Percentiles rank a stretch among this genome's conserved stretches.
These are phyloP conservation scores for Proliferodiscus dingleyae DNA, from an alignment of 2,329 filamentous ascomycete genomes.

Conservation along the genomic window DNA sequence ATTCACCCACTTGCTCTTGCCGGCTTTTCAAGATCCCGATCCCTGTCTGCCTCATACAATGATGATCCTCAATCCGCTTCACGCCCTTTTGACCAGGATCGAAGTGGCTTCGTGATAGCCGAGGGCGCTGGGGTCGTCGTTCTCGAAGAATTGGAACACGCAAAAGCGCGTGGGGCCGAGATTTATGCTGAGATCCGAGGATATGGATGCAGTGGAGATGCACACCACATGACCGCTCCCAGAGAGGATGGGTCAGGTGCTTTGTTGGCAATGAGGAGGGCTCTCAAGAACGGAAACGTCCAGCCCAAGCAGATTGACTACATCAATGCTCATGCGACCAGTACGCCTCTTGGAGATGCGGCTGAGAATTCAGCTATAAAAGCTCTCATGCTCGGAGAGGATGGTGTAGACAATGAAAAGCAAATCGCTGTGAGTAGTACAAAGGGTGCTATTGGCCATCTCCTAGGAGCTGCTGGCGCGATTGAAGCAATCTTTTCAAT, in stretches of 20 bases:
- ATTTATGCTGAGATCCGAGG: slow-evolving; percentile 89
- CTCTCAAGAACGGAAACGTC: slow-evolving; percentile 67
- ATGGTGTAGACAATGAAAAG: slow-evolving; percentile 55
- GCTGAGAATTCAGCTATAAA: slow-evolving; percentile 85
- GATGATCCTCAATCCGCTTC: slow-evolving; percentile 65
- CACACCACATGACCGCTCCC: slow-evolving; percentile 90
- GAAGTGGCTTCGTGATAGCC: slow-evolving; percentile 85
- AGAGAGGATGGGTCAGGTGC: slow-evolving; percentile 78
- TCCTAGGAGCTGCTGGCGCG: slow-evolving; percentile 86
- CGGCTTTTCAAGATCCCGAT: slow-evolving; percentile 84
- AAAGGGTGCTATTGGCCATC: slow-evolving; percentile 87
- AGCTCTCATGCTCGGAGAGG: slow-evolving; percentile 66
- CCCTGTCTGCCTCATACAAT: slow-evolving; percentile 78
- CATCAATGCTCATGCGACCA: slow-evolving; percentile 92
- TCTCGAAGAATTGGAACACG: slow-evolving; percentile 87
- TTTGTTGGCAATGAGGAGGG: slow-evolving; percentile 76
- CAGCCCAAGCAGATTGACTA: slow-evolving; percentile 74
- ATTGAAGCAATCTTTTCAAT: slow-evolving; percentile 85
- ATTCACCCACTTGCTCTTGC: slow-evolving; percentile 91
- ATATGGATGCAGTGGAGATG: slow-evolving; percentile 87
- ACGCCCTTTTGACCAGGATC: slow-evolving; percentile 76
- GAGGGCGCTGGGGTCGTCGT: slow-evolving; percentile 87
- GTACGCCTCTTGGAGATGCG: slow-evolving; percentile 76
- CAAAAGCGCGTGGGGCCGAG: slow-evolving; percentile 67
- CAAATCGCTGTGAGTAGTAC: slow-evolving; percentile 85